Percentiles rank a stretch among this genome's conserved stretches.
Conservation (phyloP, 768 basidiomycete genomes). For the Suillus cothurnatus region DNA sequence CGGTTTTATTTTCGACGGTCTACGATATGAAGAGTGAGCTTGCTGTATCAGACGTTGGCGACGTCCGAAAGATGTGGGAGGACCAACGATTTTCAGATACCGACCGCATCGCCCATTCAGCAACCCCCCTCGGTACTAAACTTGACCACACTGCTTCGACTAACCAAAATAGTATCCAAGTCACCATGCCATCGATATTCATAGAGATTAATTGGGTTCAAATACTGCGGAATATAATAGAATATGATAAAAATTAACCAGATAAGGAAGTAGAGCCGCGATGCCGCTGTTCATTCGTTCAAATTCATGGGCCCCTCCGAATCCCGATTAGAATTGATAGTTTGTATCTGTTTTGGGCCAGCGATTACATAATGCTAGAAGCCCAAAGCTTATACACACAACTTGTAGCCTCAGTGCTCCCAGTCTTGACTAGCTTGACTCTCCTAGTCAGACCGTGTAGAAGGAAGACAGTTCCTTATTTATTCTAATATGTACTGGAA, state of each 20-base stretch:
- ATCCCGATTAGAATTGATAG: no score
- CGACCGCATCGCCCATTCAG: slow-evolving; percentile 18
- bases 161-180: background rate
- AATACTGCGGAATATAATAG: background rate
- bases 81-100: slow-evolving; percentile 32
- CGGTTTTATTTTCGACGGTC: background rate
- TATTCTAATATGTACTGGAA: no score
- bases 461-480: no score
- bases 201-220: background rate
- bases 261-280: no score
- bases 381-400: no score
- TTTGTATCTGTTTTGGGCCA: no score
- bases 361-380: no score
- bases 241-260: background rate
- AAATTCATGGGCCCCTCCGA: no score
- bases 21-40: background rate
- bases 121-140: slow-evolving; percentile 11
- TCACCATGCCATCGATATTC: background rate
- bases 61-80: slow-evolving; percentile 18
- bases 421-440: no score
- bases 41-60: slow-evolving; percentile 16
- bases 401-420: no score
- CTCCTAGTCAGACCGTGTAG: no score
- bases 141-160: slow-evolving; percentile 1
- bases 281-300: no score